Evolutionary conservation across 257 asterid genomes (phyloP).

Genomic region (Buddleja alternifolia): DNA sequence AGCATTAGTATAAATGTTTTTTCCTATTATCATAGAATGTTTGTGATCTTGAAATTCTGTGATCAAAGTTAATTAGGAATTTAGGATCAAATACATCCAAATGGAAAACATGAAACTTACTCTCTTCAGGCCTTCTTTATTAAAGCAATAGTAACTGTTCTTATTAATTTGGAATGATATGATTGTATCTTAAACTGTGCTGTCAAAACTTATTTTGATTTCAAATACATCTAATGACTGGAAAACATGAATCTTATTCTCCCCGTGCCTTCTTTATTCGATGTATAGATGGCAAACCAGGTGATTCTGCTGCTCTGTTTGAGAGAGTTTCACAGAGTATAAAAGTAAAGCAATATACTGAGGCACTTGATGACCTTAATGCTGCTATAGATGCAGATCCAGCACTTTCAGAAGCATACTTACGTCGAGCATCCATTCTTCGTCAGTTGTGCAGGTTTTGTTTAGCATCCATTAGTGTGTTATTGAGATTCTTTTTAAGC

Average conservation of each 20-base stretch:
- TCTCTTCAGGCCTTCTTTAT: no score
- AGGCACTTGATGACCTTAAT: conserved; percentile 73
- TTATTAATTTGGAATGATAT: conserved; percentile 13
- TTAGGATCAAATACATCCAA: no score
- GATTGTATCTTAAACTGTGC: neutral
- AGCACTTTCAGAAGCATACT: conserved; percentile 72
- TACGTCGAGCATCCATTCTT: conserved; percentile 70
- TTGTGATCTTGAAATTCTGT: no score
- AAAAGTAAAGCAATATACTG: conserved; percentile 69
- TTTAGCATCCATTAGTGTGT: conserved; percentile 34
- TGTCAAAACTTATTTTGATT: neutral
- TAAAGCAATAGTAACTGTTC: neutral
- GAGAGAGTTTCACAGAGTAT: conserved; percentile 77
- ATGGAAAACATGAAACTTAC: no score
- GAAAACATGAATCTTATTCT: neutral
- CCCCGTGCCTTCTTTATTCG: conserved; percentile 2
- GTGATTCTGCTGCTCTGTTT: conserved; percentile 62
- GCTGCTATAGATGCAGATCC: conserved; percentile 86
- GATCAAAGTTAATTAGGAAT: no score
- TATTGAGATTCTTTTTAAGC: no score
- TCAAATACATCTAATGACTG: neutral
- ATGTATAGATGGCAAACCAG: conserved; percentile 56
- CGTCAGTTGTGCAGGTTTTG: conserved; percentile 83
- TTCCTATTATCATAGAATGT: neutral
- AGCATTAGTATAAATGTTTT: neutral